Evolutionary conservation across 164 flowering plant species (phyloP).

Genomic region (Stephania cephalantha): DNA sequence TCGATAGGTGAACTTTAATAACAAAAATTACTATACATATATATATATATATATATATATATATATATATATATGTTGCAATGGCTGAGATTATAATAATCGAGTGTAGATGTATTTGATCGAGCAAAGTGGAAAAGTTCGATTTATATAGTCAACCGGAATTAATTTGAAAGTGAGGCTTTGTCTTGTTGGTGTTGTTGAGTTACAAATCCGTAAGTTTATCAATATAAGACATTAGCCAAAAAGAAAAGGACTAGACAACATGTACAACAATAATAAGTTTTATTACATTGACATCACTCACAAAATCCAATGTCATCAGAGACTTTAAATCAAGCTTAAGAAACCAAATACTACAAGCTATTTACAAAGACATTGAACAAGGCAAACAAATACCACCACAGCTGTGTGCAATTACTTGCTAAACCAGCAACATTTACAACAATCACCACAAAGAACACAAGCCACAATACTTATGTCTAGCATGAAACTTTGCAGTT

Average conservation of each 20-base stretch:
- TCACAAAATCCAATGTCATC: background rate
- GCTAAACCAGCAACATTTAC: background rate
- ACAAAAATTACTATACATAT: too few relatives aligned
- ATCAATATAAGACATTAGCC: too few relatives aligned
- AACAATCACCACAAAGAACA: background rate
- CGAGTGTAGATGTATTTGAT: too few relatives aligned
- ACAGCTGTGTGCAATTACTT: background rate
- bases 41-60: too few relatives aligned
- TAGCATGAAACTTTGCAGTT: background rate
- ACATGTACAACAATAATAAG: background rate
- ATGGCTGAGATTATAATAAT: too few relatives aligned
- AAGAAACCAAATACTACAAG: background rate
- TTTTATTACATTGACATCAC: background rate
- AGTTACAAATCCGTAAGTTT: too few relatives aligned
- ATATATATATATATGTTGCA: too few relatives aligned
- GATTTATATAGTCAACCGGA: too few relatives aligned
- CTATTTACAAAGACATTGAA: background rate
- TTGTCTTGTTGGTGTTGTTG: too few relatives aligned
- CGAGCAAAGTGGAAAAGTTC: too few relatives aligned
- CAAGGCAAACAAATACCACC: background rate
- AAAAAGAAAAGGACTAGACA: background rate
- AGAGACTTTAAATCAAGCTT: background rate
- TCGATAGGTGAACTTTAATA: too few relatives aligned
- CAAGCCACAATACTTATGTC: background rate
- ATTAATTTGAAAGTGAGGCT: too few relatives aligned